A percentile compares a stretch with the other conserved stretches of the same genome.
phyloP scores from a whole-genome alignment of 331 rosid species.

The Quercus lobata region DNA sequence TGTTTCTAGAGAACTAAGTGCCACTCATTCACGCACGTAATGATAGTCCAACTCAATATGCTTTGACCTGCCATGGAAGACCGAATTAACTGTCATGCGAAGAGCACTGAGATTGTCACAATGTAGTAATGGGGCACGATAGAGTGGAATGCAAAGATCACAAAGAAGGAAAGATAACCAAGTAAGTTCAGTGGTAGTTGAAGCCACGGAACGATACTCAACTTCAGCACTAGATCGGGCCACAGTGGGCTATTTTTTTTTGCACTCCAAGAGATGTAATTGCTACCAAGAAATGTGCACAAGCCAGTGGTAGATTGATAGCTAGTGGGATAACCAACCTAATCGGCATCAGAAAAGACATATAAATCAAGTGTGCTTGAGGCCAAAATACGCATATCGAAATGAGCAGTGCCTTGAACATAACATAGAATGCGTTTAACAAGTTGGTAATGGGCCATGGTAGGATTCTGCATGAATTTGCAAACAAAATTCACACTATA shows the following conservation, averaged over 20 bases:
- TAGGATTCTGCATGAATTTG: background rate
- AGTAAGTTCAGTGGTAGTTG: background rate
- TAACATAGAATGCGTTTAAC: background rate
- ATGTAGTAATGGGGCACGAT: background rate
- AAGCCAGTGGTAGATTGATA: background rate
- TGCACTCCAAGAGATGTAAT: too few relatives aligned
- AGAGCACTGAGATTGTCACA: background rate
- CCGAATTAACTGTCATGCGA: too few relatives aligned
- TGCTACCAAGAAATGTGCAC: too few relatives aligned
- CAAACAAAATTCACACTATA: background rate
- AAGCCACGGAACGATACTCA: background rate
- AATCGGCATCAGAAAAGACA: background rate
- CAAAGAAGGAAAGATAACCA: too few relatives aligned
- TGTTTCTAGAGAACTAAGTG: background rate
- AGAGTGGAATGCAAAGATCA: too few relatives aligned
- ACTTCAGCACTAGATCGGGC: too few relatives aligned
- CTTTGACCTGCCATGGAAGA: background rate
- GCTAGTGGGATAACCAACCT: background rate
- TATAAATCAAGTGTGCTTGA: background rate
- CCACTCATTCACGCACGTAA: background rate
- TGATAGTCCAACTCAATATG: too few relatives aligned
- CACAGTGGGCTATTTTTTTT: too few relatives aligned
- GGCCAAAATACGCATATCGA: background rate
- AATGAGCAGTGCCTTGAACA: background rate
- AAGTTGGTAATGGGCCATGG: background rate